phyloP scores from a whole-genome alignment of 768 basidiomycete species.

The Terana coerulea region DNA sequence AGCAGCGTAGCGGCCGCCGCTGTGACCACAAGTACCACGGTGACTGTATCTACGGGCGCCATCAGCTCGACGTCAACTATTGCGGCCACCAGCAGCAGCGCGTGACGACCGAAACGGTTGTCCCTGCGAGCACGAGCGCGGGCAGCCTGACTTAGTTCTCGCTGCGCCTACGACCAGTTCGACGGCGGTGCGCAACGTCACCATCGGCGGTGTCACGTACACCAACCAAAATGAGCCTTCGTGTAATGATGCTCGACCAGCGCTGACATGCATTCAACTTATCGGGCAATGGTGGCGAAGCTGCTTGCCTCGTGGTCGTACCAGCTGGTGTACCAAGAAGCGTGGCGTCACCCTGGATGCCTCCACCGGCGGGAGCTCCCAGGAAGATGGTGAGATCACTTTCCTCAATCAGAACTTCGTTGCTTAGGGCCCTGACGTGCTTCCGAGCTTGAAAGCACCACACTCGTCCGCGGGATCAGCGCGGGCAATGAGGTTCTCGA shows the following conservation, averaged over 20 bases:
- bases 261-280: not conserved
- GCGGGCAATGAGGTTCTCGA: no score
- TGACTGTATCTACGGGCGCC: no score
- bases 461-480: not conserved
- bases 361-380: not conserved
- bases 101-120: no score
- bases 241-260: not conserved
- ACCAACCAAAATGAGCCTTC: not conserved
- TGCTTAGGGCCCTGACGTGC: not conserved
- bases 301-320: not conserved
- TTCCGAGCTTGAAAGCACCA: not conserved
- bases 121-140: no score
- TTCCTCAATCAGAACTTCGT: not conserved
- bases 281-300: not conserved
- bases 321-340: not conserved
- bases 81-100: no score
- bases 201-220: not conserved
- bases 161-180: no score
- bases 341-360: not conserved
- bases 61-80: no score
- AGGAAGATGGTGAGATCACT: not conserved
- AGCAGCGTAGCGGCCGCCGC: no score
- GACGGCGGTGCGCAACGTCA: not conserved
- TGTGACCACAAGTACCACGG: no score
- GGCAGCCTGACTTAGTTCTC: no score